Evolutionary conservation across 768 basidiomycete species (phyloP).

Genomic region (Leccinellum albellum): DNA sequence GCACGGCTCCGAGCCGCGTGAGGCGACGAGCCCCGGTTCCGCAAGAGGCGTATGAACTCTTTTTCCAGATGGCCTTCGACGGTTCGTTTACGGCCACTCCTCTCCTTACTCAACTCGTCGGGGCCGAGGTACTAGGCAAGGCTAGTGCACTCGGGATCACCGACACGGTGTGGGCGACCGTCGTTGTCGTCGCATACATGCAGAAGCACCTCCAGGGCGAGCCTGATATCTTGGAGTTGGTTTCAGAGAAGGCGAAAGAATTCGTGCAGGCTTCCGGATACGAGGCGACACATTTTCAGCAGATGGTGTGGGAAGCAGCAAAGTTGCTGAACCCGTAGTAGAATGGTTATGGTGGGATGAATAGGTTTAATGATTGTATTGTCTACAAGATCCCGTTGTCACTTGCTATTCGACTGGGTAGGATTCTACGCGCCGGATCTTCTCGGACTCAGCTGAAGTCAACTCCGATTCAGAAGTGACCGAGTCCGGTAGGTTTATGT

Average conservation of each 20-base stretch:
- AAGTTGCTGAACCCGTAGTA: constrained; percentile 3
- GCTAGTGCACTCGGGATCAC: constrained; percentile 31
- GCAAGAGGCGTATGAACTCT: constrained; percentile 33
- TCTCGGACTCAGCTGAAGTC: too few species aligned
- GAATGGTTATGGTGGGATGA: not conserved
- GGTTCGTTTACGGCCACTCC: constrained; percentile 44
- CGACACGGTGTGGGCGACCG: constrained; percentile 45
- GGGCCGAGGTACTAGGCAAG: constrained; percentile 31
- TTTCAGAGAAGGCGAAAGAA: constrained; percentile 40
- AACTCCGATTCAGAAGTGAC: too few species aligned
- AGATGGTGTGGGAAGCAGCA: constrained; percentile 16
- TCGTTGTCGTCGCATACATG: constrained; percentile 45
- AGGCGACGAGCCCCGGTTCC: constrained; percentile 11
- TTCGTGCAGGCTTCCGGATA: constrained; percentile 27
- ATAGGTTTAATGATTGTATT: too few species aligned
- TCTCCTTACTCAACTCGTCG: constrained; percentile 35
- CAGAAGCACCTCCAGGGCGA: constrained; percentile 31
- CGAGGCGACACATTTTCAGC: constrained; percentile 10
- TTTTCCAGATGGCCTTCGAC: constrained; percentile 40
- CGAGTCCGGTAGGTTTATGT: too few species aligned
- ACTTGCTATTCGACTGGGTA: not conserved
- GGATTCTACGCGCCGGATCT: too few species aligned
- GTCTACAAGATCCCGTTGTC: too few species aligned
- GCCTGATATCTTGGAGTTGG: constrained; percentile 41
- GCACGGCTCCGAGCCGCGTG: not conserved